phyloP scores from a whole-genome alignment of 768 basidiomycete genomes.

The Termitomyces sp. region DNA sequence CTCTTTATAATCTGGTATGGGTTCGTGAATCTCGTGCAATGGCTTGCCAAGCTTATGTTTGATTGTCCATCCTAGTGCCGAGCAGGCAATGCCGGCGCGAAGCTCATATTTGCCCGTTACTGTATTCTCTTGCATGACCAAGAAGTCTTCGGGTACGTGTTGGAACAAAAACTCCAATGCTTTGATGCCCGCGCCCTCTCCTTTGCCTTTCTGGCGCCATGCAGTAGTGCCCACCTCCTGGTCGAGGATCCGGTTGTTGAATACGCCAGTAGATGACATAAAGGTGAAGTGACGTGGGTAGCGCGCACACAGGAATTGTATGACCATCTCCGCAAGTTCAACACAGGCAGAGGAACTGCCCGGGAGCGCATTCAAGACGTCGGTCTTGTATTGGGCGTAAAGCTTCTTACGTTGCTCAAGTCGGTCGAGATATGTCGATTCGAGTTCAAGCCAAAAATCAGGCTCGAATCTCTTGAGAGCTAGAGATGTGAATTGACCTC shows the following conservation, averaged over 20 bases:
- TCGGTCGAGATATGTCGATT: conserved; percentile 43
- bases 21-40: conserved; percentile 40
- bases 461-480: conserved; percentile 46
- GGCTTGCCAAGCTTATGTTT: conserved; percentile 36
- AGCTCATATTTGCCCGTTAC: conserved; percentile 39
- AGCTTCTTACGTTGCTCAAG: conserved; percentile 38
- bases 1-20: conserved; percentile 45
- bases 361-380: conserved; percentile 40
- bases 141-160: conserved; percentile 50
- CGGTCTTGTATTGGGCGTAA: conserved; percentile 31
- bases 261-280: conserved; percentile 27
- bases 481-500: conserved; percentile 8
- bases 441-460: conserved; percentile 55
- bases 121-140: conserved; percentile 36
- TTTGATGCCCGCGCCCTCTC: not conserved
- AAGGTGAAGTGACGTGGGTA: conserved; percentile 50
- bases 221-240: not conserved
- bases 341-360: conserved; percentile 44
- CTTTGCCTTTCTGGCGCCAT: not conserved
- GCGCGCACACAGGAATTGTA: conserved; percentile 51
- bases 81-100: conserved; percentile 39
- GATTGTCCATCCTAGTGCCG: conserved; percentile 47
- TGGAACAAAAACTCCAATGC: conserved; percentile 37
- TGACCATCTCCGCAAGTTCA: conserved; percentile 52
- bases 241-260: conserved; percentile 41